Evolutionary conservation across 352 stramenopile species (phyloP), one percentile per base, ranked within the genome.

Genomic region (Pythium graminicola): DNA sequence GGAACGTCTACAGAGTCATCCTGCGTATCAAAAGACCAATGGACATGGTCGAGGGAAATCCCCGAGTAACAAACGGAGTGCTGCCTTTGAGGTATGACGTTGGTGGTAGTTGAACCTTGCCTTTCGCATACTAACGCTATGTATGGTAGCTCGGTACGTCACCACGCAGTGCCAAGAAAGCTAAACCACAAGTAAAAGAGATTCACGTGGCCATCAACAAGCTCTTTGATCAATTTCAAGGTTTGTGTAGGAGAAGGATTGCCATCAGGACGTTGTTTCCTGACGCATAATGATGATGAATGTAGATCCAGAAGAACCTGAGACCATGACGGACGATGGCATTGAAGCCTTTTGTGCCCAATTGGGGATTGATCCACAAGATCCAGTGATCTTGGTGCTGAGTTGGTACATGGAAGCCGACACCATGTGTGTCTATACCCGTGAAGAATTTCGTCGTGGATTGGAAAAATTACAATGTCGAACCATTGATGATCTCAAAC

Each of bases 361-460:
- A 26, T 54, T 95, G 16, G 78, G 64, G 3, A 66, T 93, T 23
- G 81, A 91, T 39, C 31, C 84, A 2, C 76, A 95, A 51, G 81
- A 95, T 38, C 80, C 81, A 0, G 80, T 92, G 45, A 81, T 89
- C 52, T 55, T 95, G 38, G 82, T 77, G 22, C 64, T 95, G 23
- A 89, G 79, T 55, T 95, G 65, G 50, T 65, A 63, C 38, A 95
- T 95, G 84, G 72, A 86, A 3, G 76, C 84, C 1, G 66, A 73
- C 22, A 75, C 66, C 1, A 92, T 93, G 81, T 86, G 84, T 49
- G 60, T 88, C 35, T 95, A 79, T 52, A 88, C 79, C 38, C 72
- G 70, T 38, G 60, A 65, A 1, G 84, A 95, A 55, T 95, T 93
- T 51, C 40, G 76, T 9, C 57, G 67, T 29, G 84, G 84, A 26